These are phyloP conservation scores for Torulaspora globosa DNA, from an alignment of 1,139 yeast species.

Conservation along the genomic window DNA sequence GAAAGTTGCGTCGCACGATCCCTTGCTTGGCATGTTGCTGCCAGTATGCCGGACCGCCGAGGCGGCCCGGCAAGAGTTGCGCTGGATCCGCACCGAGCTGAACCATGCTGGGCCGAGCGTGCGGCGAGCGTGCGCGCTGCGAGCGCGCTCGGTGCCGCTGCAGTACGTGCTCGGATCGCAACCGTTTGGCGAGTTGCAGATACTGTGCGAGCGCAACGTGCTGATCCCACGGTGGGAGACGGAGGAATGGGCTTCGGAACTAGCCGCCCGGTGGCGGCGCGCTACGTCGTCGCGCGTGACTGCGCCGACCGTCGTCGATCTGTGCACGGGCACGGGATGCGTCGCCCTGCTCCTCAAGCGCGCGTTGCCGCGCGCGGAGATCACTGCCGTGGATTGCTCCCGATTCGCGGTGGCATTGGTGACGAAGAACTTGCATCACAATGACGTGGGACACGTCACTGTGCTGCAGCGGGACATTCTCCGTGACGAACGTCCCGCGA, in stretches of 20 bases:
- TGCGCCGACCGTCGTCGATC: conserved; percentile 42
- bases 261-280: conserved; percentile 35
- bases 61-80: conserved; percentile 44
- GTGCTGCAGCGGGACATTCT: conserved; percentile 25
- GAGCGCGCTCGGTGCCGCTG: conserved; percentile 57
- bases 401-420: conserved; percentile 51
- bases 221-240: conserved; percentile 94
- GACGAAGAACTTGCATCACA: conserved; percentile 40
- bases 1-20: conserved; percentile 13
- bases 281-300: conserved; percentile 2
- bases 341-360: conserved; percentile 53
- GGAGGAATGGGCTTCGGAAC: conserved; percentile 72
- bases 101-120: conserved; percentile 12
- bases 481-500: conserved; percentile 2
- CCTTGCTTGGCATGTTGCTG: conserved; percentile 31
- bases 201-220: conserved; percentile 60
- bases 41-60: conserved; percentile 37
- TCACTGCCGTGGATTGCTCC: conserved; percentile 61
- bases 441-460: conserved; percentile 9
- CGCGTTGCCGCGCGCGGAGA: conserved; percentile 34
- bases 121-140: conserved; percentile 34
- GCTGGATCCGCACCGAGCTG: conserved; percentile 45
- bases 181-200: conserved; percentile 72
- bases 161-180: conserved; percentile 83
- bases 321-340: conserved; percentile 92